Base-by-base conservation (phyloP, 2,329 filamentous ascomycete species). In the Botrytis byssoidea region DNA sequence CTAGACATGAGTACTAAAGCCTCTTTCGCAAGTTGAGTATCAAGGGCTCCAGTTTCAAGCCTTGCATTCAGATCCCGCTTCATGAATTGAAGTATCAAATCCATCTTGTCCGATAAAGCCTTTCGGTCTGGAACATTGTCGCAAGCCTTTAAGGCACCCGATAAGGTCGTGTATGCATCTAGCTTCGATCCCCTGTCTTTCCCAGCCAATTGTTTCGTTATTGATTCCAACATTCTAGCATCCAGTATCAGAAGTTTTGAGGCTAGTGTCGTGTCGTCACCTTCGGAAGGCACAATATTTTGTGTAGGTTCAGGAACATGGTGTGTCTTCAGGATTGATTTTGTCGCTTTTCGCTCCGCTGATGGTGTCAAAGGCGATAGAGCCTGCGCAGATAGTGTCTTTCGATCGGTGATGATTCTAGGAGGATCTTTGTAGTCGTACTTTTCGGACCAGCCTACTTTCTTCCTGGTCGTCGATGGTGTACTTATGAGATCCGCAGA, bases 91-190 rank as follows among this genome's bases (percentile, higher is more conserved):
- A 90, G 89, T 74, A 98, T 87, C 4, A 93, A 83, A 18, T 88
- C 87, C 86, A 98, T 91, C 82, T 96, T 97, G 69, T 89, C 88
- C 73, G 90, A 88, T 72, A 97, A 85, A 18, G 90, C 90, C 73
- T 92, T 88, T 51, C 89, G 85, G 77, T 96, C 92, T 0, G 94
- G 94, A 22, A 97, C 84, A 77, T 93, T 92, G 75, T 95, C 93
- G 73, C 95, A 97, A 9, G 92, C 88, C 81, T 93, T 93, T 78
- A 98, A 85, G 6, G 91, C 90, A 48, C 90, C 88, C 46, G 92
- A 89, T 63, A 99, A 85, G 79, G 92, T 92, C 81, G 91, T 90
- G 80, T 99, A 98, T 67, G 95, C 93, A 83, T 99, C 96, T 46
- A 96, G 83, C 77, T 92, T 92, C 20, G 89, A 90, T 73, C 90